phyloP scores from a whole-genome alignment of 495 filamentous ascomycete species.

The Cladorrhinum samala region DNA sequence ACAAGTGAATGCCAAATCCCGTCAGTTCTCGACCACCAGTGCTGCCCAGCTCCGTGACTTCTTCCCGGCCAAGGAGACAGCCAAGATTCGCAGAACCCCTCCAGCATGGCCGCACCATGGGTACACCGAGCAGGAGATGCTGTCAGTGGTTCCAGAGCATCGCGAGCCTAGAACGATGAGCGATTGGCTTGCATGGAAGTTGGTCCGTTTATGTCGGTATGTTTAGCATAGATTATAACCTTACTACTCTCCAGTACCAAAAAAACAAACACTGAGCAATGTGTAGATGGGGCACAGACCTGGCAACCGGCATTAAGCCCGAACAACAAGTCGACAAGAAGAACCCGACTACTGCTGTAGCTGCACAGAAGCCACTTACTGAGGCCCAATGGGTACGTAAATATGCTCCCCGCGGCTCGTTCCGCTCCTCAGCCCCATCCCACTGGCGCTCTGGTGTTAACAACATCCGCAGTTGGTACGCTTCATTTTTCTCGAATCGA shows the following conservation, averaged over 20 bases:
- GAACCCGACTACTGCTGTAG: slow-evolving; percentile 39
- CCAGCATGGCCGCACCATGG: slow-evolving; percentile 65
- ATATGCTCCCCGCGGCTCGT: background rate
- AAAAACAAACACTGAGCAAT: no score
- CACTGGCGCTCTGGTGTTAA: slow-evolving; percentile 5
- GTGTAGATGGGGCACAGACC: slow-evolving; percentile 40
- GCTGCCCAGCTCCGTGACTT: slow-evolving; percentile 35
- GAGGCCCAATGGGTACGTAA: slow-evolving; percentile 42
- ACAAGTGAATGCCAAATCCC: slow-evolving; percentile 4
- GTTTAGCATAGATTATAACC: slow-evolving; percentile 1
- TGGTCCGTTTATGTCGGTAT: slow-evolving; percentile 30
- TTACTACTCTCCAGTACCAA: no score
- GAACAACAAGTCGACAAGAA: slow-evolving; percentile 41
- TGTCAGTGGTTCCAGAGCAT: slow-evolving; percentile 34
- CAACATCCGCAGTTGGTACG: slow-evolving; percentile 51
- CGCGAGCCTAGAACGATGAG: slow-evolving; percentile 33
- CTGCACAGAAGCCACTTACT: slow-evolving; percentile 38
- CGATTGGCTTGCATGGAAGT: slow-evolving; percentile 43
- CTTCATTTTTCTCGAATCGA: slow-evolving; percentile 88
- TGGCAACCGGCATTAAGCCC: slow-evolving; percentile 38
- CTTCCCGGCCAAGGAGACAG: slow-evolving; percentile 43
- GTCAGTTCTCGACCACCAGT: slow-evolving; percentile 38
- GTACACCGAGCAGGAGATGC: slow-evolving; percentile 46
- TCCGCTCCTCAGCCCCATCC: background rate
- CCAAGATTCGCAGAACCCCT: slow-evolving; percentile 42